Conservation (phyloP, 2,329 filamentous ascomycete genomes). For the Chalara sp. region DNA sequence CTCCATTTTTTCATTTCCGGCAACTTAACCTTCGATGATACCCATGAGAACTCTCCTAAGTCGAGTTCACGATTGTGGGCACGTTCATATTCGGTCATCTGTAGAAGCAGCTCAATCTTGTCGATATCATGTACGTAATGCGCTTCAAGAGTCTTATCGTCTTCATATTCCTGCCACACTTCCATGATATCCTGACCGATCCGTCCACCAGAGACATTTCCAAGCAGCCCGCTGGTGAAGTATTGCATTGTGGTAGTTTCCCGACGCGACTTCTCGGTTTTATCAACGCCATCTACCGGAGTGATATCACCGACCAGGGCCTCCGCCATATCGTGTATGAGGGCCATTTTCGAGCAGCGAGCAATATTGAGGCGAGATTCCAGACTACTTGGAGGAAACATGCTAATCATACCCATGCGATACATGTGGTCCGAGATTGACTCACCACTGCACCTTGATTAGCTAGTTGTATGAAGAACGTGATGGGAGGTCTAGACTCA, state of each 20-base stretch:
- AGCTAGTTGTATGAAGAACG: slow-evolving; percentile 7
- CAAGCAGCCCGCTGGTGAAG: slow-evolving; percentile 63
- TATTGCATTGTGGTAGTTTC: slow-evolving; percentile 91
- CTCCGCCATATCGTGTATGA: slow-evolving; percentile 97
- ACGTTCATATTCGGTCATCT: slow-evolving; percentile 96
- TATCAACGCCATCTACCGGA: slow-evolving; percentile 77
- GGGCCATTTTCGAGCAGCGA: slow-evolving; percentile 89
- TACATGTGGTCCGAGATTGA: slow-evolving; percentile 99
- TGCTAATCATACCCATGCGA: slow-evolving; percentile 93
- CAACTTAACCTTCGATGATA: slow-evolving; percentile 64
- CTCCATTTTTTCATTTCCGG: slow-evolving; percentile 79
- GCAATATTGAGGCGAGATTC: slow-evolving; percentile 65
- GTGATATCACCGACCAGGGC: slow-evolving; percentile 94
- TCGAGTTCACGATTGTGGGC: slow-evolving; percentile 58
- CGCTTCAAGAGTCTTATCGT: slow-evolving; percentile 74
- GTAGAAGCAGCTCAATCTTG: slow-evolving; percentile 89
- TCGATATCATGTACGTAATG: slow-evolving; percentile 94
- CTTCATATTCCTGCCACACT: slow-evolving; percentile 95
- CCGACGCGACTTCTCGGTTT: slow-evolving; percentile 81
- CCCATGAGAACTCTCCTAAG: slow-evolving; percentile 80
- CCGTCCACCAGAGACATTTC: slow-evolving; percentile 64
- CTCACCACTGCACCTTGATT: slow-evolving; percentile 57
- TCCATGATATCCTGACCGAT: slow-evolving; percentile 65
- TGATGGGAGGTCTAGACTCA: slow-evolving; percentile 23
- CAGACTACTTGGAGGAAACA: slow-evolving; percentile 77